phyloP scores from a whole-genome alignment of 2,329 filamentous ascomycete genomes.

The Fusarium nanum region DNA sequence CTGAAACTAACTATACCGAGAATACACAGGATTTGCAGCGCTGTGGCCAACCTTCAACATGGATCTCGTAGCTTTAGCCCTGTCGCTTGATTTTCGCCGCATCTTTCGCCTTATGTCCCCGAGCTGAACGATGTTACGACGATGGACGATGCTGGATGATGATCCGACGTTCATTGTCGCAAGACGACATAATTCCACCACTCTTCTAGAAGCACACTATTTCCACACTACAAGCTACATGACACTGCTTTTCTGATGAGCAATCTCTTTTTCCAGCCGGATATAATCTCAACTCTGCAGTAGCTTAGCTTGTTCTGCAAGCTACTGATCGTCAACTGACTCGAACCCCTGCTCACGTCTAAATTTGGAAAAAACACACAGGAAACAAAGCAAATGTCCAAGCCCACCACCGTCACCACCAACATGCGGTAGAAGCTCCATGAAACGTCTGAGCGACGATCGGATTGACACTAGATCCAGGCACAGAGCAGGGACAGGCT shows the following conservation, averaged over 20 bases:
- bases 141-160: neutral
- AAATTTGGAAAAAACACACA: constrained; percentile 10
- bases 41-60: neutral
- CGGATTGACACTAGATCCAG: constrained; percentile 28
- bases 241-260: constrained; percentile 1
- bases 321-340: constrained; percentile 17
- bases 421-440: constrained; percentile 21
- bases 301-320: constrained; percentile 4
- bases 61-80: neutral
- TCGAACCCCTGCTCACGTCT: constrained; percentile 24
- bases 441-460: constrained; percentile 38
- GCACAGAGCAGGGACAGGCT: constrained; percentile 3
- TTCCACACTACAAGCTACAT: neutral
- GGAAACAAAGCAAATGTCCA: constrained; percentile 29
- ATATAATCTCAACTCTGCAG: constrained; percentile 13
- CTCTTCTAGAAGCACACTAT: neutral
- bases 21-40: constrained; percentile 3
- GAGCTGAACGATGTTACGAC: constrained; percentile 1
- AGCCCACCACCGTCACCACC: constrained; percentile 31
- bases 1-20: constrained; percentile 26
- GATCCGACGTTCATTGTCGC: neutral
- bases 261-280: constrained; percentile 8
- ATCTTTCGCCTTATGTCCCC: neutral
- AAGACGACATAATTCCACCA: neutral
- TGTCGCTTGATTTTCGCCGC: constrained; percentile 2